Evolutionary conservation across 2,329 filamentous ascomycete species (phyloP), one percentile per base, ranked within the genome.

Genomic region (Fusarium gaditjirri): DNA sequence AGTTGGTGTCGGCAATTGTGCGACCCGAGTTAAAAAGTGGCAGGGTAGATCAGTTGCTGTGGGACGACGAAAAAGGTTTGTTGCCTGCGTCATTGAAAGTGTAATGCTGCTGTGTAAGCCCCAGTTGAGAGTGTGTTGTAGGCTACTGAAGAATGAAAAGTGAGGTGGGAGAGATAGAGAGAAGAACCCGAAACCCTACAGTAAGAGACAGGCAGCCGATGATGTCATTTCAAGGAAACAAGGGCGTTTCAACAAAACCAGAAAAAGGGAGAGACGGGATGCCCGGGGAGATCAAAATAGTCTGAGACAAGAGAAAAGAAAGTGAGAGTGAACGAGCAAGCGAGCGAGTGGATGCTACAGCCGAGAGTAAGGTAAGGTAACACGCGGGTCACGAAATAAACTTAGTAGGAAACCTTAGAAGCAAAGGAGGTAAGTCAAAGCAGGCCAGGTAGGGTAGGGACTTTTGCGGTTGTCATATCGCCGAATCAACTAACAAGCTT

Each of bases 401-500:
- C 59, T 64, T 66, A 66, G 50, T 36, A 39, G 41, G 38, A 69
- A 68, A 57, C 57, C 44, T 69, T 47, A 57, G 50, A 55, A 52
- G 50, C 39, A 57, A 52, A 46, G 43, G 55, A 71, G 68, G 31
- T 38, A 36, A 52, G 23, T 36, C 49, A 38, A 38, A 36, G 49
- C 49, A 52, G n/a, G 47, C 29, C 35, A 65, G 44, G 67, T 29
- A 65, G 44, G 67, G 62, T 9, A 49, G 62, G 67, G 47, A 65
- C 60, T 72, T 69, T 63, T 72, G 53, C 58, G 44, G 61, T 73
- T 42, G 53, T 64, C 56, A 61, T 54, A 70, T 65, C 43, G 49
- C 62, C 53, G 58, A 73, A 60, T 73, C 57, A 44, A 72, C 66
- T 72, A 72, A 73, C 64, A 72, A 70, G 61, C 65, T 61, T 54